Conservation (phyloP, 1,284 basidiomycete genomes). For the Neonothopanus nambi region DNA sequence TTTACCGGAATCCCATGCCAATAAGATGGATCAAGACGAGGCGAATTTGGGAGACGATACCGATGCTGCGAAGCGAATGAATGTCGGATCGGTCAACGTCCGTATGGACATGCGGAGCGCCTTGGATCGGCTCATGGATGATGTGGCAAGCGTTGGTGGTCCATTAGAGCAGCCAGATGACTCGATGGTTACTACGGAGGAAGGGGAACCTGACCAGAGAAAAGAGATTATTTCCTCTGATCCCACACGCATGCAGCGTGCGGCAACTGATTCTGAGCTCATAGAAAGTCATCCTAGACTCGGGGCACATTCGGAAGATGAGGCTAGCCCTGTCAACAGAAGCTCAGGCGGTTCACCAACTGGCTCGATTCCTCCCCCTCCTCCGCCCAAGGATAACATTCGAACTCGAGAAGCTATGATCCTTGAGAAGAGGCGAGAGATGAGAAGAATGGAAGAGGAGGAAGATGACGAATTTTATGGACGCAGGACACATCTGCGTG, state of each 20-base stretch:
- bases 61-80: conserved; percentile 13
- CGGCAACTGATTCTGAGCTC: conserved; percentile 47
- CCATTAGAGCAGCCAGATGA: conserved; percentile 35
- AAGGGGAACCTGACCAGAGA: conserved; percentile 14
- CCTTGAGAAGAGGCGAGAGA: conserved; percentile 68
- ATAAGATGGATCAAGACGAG: not conserved
- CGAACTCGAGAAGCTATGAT: conserved; percentile 68
- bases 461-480: conserved; percentile 38
- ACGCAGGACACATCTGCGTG: conserved; percentile 23
- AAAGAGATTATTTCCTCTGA: conserved; percentile 1
- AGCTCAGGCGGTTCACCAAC: conserved; percentile 35
- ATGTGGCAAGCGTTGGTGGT: conserved; percentile 55
- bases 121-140: conserved; percentile 75
- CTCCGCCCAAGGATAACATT: conserved; percentile 66
- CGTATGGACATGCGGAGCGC: conserved; percentile 75
- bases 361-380: conserved; percentile 43
- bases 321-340: conserved; percentile 26
- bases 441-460: conserved; percentile 53
- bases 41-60: not conserved
- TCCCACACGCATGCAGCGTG: conserved; percentile 15
- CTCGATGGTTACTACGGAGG: conserved; percentile 18
- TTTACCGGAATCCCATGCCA: not conserved
- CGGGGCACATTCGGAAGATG: conserved; percentile 17
- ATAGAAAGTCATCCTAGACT: conserved; percentile 18
- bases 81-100: conserved; percentile 42